phyloP scores from a whole-genome alignment of 805 yeast genomes.

The Blastobotrys robertii region DNA sequence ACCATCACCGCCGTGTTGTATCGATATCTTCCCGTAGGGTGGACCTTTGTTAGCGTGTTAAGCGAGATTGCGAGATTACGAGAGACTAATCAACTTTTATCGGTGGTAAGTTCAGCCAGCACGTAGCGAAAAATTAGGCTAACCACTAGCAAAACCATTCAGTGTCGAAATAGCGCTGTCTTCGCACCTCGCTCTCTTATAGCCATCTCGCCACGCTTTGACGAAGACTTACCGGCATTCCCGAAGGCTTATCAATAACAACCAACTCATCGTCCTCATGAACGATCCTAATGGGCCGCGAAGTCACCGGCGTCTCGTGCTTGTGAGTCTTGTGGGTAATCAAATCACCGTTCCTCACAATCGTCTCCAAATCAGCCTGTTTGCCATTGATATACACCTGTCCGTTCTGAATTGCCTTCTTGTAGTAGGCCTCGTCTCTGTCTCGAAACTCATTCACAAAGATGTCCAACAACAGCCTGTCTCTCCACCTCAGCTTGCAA shows the following conservation, averaged over 20 bases:
- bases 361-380: slow-evolving; percentile 52
- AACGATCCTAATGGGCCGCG: slow-evolving; percentile 51
- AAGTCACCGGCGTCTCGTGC: slow-evolving; percentile 83
- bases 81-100: too few relatives aligned
- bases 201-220: too few relatives aligned
- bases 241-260: slow-evolving; percentile 89
- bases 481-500: slow-evolving; percentile 89
- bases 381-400: slow-evolving; percentile 63
- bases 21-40: slow-evolving; percentile 82
- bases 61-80: not conserved
- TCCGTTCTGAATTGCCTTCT: slow-evolving; percentile 58
- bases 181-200: too few relatives aligned
- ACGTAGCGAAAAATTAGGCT: too few relatives aligned
- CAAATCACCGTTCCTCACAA: slow-evolving; percentile 73
- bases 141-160: too few relatives aligned
- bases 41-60: slow-evolving; percentile 26
- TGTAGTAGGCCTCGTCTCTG: slow-evolving; percentile 56
- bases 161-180: too few relatives aligned
- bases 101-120: too few relatives aligned
- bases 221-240: slow-evolving; percentile 82
- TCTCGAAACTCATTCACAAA: slow-evolving; percentile 82
- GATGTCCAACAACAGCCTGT: slow-evolving; percentile 66
- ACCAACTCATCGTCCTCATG: slow-evolving; percentile 69
- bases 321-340: slow-evolving; percentile 77
- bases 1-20: slow-evolving; percentile 75